A percentile compares a stretch with the other conserved stretches of the same genome.
These are phyloP conservation scores for Suhomyces kilbournensis DNA, from an alignment of 805 yeast species.

Conservation along the genomic window DNA sequence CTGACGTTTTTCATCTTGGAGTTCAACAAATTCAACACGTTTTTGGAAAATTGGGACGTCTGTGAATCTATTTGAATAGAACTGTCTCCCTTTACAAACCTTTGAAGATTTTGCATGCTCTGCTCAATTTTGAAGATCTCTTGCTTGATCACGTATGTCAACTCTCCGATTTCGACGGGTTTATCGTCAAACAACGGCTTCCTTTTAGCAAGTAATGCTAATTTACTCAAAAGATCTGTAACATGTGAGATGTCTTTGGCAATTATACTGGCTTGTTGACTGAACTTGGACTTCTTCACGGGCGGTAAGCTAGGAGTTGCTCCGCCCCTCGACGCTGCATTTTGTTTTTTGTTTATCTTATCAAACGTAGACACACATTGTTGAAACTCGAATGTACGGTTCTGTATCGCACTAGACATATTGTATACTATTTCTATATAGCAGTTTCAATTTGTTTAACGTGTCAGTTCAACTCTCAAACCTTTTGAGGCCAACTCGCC, in stretches of 20 bases:
- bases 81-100: conserved; percentile 44
- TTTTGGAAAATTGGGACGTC: conserved; percentile 69
- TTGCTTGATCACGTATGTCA: conserved; percentile 84
- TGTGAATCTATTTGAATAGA: conserved; percentile 53
- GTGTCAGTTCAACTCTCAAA: neutral
- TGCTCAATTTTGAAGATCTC: conserved; percentile 81
- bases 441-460: neutral
- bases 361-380: conserved; percentile 81
- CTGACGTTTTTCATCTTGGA: conserved; percentile 90
- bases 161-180: conserved; percentile 89
- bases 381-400: conserved; percentile 89
- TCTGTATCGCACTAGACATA: conserved; percentile 47
- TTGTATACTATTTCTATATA: neutral
- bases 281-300: conserved; percentile 34
- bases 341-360: conserved; percentile 49
- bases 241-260: conserved; percentile 88
- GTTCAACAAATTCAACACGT: conserved; percentile 82
- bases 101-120: conserved; percentile 59
- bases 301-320: conserved; percentile 10
- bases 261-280: conserved; percentile 70
- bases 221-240: conserved; percentile 72
- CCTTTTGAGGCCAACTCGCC: neutral
- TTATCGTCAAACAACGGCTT: conserved; percentile 92
- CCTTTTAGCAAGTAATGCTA: conserved; percentile 82
- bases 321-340: conserved; percentile 6